These are phyloP conservation scores for Incumbomyces lentus DNA, from an alignment of 2,329 filamentous ascomycete species.

Conservation along the genomic window DNA sequence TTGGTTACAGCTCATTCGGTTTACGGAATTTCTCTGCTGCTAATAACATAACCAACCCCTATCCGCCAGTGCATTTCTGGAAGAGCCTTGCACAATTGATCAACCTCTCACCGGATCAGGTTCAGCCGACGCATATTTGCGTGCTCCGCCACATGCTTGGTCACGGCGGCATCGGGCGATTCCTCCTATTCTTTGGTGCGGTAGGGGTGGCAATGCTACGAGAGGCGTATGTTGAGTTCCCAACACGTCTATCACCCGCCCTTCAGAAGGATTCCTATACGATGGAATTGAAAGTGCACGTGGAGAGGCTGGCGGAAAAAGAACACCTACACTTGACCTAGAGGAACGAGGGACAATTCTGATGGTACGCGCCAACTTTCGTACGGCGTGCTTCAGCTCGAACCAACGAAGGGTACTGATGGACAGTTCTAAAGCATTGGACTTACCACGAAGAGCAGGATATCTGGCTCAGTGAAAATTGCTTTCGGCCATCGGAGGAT, in stretches of 20 bases:
- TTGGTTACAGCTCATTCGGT: conserved; percentile 73
- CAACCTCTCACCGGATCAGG: conserved; percentile 57
- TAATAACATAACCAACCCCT: conserved; percentile 57
- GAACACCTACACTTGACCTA: neutral
- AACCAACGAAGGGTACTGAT: no score
- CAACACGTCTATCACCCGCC: conserved; percentile 31
- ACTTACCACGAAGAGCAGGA: no score
- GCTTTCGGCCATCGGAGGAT: no score
- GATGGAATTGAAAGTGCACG: neutral
- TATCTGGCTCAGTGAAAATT: no score
- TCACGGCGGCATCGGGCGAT: conserved; percentile 60
- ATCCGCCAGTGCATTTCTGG: conserved; percentile 76
- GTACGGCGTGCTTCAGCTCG: no score
- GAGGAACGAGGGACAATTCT: neutral
- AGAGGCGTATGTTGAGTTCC: conserved; percentile 64
- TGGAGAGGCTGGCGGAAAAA: neutral
- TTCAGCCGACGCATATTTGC: conserved; percentile 63
- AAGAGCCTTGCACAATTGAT: conserved; percentile 62
- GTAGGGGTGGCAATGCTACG: conserved; percentile 62
- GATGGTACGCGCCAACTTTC: neutral
- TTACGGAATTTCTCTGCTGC: conserved; percentile 66
- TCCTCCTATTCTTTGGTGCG: conserved; percentile 71
- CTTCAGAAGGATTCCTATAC: conserved; percentile 18
- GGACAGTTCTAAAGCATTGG: no score
- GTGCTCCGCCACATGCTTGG: conserved; percentile 60